Evolutionary conservation across 1,139 yeast species (phyloP).

Genomic region (Candida pseudocylindracea): DNA sequence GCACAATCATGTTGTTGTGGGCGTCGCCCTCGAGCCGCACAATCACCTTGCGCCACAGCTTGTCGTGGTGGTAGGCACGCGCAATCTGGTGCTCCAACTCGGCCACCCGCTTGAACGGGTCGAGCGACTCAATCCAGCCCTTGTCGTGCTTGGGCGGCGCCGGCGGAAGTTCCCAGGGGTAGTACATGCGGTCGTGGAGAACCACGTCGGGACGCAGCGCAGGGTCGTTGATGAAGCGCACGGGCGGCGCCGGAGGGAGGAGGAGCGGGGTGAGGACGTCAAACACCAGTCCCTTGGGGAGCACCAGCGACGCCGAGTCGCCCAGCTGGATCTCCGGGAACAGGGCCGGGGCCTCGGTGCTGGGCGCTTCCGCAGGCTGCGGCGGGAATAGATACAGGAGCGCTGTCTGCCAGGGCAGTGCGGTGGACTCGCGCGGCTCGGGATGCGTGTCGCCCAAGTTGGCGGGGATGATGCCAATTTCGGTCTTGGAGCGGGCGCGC

Average conservation of each 20-base stretch:
- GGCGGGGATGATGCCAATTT: too few relatives aligned
- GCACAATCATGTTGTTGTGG: conserved; percentile 77
- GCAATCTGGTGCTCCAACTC: conserved; percentile 66
- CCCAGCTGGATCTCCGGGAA: too few relatives aligned
- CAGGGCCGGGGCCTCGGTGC: too few relatives aligned
- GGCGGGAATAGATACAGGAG: too few relatives aligned
- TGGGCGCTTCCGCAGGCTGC: too few relatives aligned
- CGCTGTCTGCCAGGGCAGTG: too few relatives aligned
- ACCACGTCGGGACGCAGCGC: conserved; percentile 28
- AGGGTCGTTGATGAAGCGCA: conserved; percentile 13
- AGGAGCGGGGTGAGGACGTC: conserved; percentile 20
- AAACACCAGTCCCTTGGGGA: conserved; percentile 22
- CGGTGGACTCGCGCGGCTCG: too few relatives aligned
- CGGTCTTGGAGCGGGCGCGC: too few relatives aligned
- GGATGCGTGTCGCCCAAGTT: too few relatives aligned
- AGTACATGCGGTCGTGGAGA: conserved; percentile 65
- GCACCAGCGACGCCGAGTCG: conserved; percentile 6
- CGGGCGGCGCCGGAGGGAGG: conserved; percentile 20
- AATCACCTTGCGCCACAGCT: conserved; percentile 84
- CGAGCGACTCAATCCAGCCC: not conserved
- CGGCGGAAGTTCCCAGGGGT: conserved; percentile 38
- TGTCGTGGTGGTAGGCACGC: conserved; percentile 61
- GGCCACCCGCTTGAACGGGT: not conserved
- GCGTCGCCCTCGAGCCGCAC: conserved; percentile 84
- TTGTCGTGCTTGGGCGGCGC: not conserved